Base-by-base conservation (phyloP, 257 asterid species). In the Penstemon barbatus region DNA sequence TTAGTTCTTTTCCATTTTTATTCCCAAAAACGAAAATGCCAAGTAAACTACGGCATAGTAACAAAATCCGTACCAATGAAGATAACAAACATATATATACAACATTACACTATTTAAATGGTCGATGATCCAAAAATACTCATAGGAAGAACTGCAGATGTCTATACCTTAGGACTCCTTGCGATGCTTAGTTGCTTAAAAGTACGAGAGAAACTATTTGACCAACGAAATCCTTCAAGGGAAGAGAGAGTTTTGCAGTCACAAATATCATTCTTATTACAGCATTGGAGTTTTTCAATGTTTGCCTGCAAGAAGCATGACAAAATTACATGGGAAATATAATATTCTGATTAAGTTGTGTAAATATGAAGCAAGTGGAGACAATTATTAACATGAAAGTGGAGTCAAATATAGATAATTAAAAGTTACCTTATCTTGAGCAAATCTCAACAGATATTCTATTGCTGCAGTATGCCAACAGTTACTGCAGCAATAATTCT, bases 401-500 rank as follows among this genome's bases (percentile, higher is more conserved):
- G 52, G 53, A 59, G 57, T 46, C 49, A 19, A 70, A 66, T 8
- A 25, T 46, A 37, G 54, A 44, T 44, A 68, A 61, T 41, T 48
- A 13, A 63, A 73, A 64, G 33, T 52, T 74, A 93, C 97, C 96
- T 85, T 81, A 72, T 79, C 79, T 75, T 83, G 77, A 19, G 74
- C 45, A 4, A 77, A 72, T 71, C 65, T 38, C 13, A 85, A 79
- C 69, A 83, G 63, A 71, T 85, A 93, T 71, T 81, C 79, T 33
- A 83, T 66, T 63, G 97, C 96, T 65, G 89, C 92, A 64, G 48
- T 77, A 84, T 93, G 99, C 99, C 99, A 93, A 80, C 96, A 93
- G 69, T 85, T 87, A 80, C 79, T 82, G 80, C 99, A 93, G 79
- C 74, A 77, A 74, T 93, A 90, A 73, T 85, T 81, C 68, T 90